These are phyloP conservation scores for Geotrichum macrosporum DNA, from an alignment of 1,139 yeast species.

Conservation along the genomic window DNA sequence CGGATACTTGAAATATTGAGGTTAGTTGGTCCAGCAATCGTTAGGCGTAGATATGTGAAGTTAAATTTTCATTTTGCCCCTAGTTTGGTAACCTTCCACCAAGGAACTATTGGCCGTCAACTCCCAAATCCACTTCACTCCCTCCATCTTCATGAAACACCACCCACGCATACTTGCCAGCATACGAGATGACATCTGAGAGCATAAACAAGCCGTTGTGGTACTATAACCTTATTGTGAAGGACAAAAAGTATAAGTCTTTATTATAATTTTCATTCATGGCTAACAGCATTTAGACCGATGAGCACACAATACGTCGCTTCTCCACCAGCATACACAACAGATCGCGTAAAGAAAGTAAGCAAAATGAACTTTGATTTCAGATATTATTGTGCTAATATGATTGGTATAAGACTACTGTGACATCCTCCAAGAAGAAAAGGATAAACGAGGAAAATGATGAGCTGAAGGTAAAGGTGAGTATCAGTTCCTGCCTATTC, in stretches of 20 bases:
- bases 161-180: too few relatives aligned
- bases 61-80: too few relatives aligned
- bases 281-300: conserved; percentile 6
- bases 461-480: conserved; percentile 32
- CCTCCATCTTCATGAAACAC: too few relatives aligned
- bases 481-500: neutral
- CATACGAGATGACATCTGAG: too few relatives aligned
- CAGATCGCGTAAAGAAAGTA: conserved; percentile 20
- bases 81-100: too few relatives aligned
- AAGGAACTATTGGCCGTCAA: too few relatives aligned
- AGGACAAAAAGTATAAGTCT: conserved; percentile 27
- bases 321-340: conserved; percentile 24
- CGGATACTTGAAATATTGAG: too few relatives aligned
- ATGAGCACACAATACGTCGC: conserved; percentile 18
- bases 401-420: conserved; percentile 12
- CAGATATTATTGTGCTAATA: conserved; percentile 9
- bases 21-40: too few relatives aligned
- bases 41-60: too few relatives aligned
- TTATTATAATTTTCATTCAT: conserved; percentile 12
- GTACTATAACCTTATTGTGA: conserved; percentile 30
- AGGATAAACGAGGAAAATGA: conserved; percentile 26
- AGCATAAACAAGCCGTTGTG: conserved; percentile 27
- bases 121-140: too few relatives aligned
- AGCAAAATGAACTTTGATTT: conserved; percentile 5
- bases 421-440: conserved; percentile 13